Conservation (phyloP, 192 early-diverging fungal species). For the Backusella parvicylindrica region DNA sequence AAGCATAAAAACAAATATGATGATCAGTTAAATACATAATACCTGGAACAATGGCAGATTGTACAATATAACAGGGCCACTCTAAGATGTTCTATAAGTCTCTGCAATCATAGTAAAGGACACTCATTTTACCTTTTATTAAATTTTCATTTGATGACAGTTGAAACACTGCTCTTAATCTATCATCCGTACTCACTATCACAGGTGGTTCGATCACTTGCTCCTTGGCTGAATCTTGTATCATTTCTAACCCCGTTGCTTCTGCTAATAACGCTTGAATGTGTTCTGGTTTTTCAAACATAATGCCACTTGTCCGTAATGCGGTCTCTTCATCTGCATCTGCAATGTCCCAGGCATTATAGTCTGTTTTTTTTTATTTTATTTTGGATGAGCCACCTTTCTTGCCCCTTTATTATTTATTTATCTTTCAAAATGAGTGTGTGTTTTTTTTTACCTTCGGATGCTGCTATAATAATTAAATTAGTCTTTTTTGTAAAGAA, state of each 20-base stretch:
- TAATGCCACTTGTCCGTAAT: neutral
- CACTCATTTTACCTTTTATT: conserved; percentile 12
- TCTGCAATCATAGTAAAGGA: too few species aligned
- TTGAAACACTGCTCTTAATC: conserved; percentile 26
- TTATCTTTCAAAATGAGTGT: neutral
- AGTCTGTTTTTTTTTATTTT: neutral
- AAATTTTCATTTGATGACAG: conserved; percentile 16
- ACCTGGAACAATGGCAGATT: conserved; percentile 60
- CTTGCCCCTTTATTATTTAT: too few species aligned
- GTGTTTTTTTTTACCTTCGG: neutral
- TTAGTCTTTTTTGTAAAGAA: neutral
- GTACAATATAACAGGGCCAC: conserved; percentile 63
- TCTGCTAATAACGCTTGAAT: conserved; percentile 26
- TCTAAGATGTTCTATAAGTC: too few species aligned
- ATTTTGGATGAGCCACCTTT: too few species aligned
- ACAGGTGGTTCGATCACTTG: neutral
- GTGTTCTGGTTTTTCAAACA: conserved; percentile 1
- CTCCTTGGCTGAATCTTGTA: neutral
- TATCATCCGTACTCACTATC: conserved; percentile 14
- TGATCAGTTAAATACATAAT: conserved; percentile 59
- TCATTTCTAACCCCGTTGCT: conserved; percentile 18
- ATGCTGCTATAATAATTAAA: neutral
- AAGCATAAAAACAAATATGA: conserved; percentile 67
- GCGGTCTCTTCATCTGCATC: neutral
- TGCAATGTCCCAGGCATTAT: conserved; percentile 6